Percentiles rank a stretch among this genome's conserved stretches.
Conservation (phyloP, 805 yeast genomes). For the Candida sithepensis region DNA sequence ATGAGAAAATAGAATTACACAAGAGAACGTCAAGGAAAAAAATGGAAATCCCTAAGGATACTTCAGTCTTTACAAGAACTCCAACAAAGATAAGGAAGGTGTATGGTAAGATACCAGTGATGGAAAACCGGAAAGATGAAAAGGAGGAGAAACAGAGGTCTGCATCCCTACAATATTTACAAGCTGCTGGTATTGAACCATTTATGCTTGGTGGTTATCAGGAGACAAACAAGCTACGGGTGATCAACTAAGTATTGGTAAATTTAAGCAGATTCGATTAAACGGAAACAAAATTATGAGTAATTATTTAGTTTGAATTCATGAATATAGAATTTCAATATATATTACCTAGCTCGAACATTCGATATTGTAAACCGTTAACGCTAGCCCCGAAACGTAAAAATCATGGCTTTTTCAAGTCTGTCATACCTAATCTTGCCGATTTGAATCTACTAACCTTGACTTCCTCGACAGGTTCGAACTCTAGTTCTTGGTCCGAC, state of each 20-base stretch:
- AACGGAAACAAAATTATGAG: not conserved
- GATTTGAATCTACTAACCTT: slow-evolving; percentile 68
- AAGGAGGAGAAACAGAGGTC: slow-evolving; percentile 14
- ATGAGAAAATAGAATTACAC: slow-evolving; percentile 1
- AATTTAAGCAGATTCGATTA: too few species aligned
- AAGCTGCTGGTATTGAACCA: slow-evolving; percentile 25
- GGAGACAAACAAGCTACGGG: slow-evolving; percentile 15
- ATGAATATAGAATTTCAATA: not conserved
- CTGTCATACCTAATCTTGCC: slow-evolving; percentile 35
- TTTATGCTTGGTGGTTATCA: slow-evolving; percentile 30
- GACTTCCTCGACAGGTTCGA: slow-evolving; percentile 65
- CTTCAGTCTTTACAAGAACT: slow-evolving; percentile 23
- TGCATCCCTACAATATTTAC: slow-evolving; percentile 20
- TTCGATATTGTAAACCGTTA: too few species aligned
- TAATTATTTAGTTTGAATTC: not conserved
- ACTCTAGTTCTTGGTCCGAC: slow-evolving; percentile 47
- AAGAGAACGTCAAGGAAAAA: slow-evolving; percentile 1
- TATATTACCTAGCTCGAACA: too few species aligned
- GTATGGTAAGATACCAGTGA: slow-evolving; percentile 13
- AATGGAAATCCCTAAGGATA: slow-evolving; percentile 20
- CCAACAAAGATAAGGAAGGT: slow-evolving; percentile 13
- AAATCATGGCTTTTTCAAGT: not conserved
- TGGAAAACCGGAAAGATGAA: slow-evolving; percentile 4
- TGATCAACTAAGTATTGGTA: slow-evolving; percentile 16
- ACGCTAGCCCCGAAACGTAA: too few species aligned